phyloP scores from a whole-genome alignment of 306 rosid genomes.

The Quercus rubra region DNA sequence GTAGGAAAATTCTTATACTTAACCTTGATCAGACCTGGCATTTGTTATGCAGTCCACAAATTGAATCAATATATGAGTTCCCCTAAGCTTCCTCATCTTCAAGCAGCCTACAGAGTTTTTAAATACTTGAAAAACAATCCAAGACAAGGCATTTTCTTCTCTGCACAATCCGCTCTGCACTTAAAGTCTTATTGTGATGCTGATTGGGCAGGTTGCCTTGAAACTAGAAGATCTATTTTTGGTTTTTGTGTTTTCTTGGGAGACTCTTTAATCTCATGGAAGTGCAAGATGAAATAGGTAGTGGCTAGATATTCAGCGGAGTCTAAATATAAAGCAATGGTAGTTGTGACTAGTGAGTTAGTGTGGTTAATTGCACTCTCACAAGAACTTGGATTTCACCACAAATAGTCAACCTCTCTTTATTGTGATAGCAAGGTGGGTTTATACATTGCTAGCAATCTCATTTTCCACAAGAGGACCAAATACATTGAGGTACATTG shows the following conservation, averaged over 20 bases:
- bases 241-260: not conserved
- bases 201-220: not conserved
- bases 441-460: not conserved
- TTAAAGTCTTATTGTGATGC: not conserved
- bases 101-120: not conserved
- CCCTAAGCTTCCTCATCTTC: not conserved
- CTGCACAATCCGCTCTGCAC: not conserved
- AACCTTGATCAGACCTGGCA: not conserved
- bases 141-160: not conserved
- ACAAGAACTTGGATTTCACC: not conserved
- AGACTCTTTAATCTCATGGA: not conserved
- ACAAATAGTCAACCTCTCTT: not conserved
- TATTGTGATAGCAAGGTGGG: not conserved
- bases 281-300: not conserved
- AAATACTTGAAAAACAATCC: not conserved
- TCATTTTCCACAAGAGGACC: not conserved
- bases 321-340: not conserved
- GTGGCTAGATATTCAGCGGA: not conserved
- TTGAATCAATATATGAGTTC: not conserved
- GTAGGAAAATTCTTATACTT: not conserved
- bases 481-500: not conserved
- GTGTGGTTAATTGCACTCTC: not conserved
- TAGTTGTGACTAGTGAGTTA: not conserved
- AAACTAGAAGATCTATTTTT: not conserved
- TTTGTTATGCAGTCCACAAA: not conserved